Base-by-base conservation (phyloP, 768 basidiomycete species). In the Hydnum rufescens region DNA sequence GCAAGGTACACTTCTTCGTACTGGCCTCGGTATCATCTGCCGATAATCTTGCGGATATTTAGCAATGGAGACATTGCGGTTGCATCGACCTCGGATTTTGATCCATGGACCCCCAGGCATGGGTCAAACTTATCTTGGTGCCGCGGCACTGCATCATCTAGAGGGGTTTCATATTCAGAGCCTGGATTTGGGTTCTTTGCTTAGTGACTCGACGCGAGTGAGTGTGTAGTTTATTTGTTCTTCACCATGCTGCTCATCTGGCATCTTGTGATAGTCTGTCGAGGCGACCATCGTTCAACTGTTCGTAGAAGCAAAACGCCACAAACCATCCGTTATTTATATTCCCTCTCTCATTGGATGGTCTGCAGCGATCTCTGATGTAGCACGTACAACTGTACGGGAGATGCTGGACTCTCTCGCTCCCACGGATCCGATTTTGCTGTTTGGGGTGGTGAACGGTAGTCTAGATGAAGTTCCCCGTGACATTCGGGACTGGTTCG, bases 91-190 rank as follows among this genome's bases (percentile, higher is more conserved):
- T 5, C 74, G 95, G 4, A 71, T 97, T 1, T 65, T 90, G 6
- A 66, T 99, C 5, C 75, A 85, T 66, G 95, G 95, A 3, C 65
- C 73, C 8, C 60, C 69, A 3, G 92, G 93, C 6, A 86, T 93
- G 84, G 95, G 95, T 1, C 95, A 97, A 63, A 70, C 70, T 3
- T 90, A 86, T 60, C 69, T 97, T 54, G 93, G 87, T 34, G 79
- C 90, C 1, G 95, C 93, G 0, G 77, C 85, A 3, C 65, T 99
- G 31, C 90, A 97, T 67, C 81, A 92, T 62, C 67, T 99, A 19
- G 95, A 99, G 67, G 93, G 95, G 0, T 95, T 85, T 64, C 87
- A 96, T 61, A 74, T 96, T 0, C 95, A 99, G 64, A 89, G 77
- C 59, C 71, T 97, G 51, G 95, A 99, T 62, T 70, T 97, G 18